Percentiles rank a stretch among this genome's conserved stretches.
Evolutionary conservation across 73 alveolate species (phyloP).

Genomic region (Symbiodinium natans): DNA sequence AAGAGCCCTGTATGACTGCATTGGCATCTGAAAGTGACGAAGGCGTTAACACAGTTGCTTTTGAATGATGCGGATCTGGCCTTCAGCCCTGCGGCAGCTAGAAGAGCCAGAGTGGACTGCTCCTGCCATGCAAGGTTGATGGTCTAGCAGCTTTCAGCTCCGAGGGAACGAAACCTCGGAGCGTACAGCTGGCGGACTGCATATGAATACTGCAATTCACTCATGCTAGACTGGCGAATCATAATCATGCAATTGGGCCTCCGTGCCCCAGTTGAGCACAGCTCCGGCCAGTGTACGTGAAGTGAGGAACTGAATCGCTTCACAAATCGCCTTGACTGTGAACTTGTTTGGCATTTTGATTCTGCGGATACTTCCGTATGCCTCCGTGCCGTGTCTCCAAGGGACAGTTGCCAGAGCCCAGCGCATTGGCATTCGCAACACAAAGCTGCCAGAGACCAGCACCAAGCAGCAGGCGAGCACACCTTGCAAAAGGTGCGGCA

Average conservation of each 20-base stretch:
- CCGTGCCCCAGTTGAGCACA: constrained; percentile 15
- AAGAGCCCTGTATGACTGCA: not conserved
- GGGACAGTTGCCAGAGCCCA: no score
- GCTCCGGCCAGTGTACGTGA: constrained; percentile 58
- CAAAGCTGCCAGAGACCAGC: no score
- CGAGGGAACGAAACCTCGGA: not conserved
- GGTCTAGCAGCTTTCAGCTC: not conserved
- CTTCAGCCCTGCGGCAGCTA: constrained; percentile 40
- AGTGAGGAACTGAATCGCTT: constrained; percentile 61
- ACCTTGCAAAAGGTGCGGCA: no score
- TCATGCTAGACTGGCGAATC: no score
- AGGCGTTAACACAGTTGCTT: not conserved
- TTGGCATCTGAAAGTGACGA: not conserved
- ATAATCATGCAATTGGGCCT: no score
- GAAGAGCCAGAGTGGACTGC: not conserved
- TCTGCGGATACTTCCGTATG: no score
- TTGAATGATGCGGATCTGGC: not conserved
- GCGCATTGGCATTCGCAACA: no score
- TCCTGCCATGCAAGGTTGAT: not conserved
- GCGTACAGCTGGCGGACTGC: not conserved
- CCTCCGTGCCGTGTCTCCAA: no score
- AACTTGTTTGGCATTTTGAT: no score
- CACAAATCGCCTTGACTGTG: constrained; percentile 8
- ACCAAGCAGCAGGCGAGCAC: no score
- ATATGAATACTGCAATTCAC: not conserved